These are phyloP conservation scores for Colletotrichum noveboracense DNA, from an alignment of 2,329 filamentous ascomycete species.

Conservation along the genomic window DNA sequence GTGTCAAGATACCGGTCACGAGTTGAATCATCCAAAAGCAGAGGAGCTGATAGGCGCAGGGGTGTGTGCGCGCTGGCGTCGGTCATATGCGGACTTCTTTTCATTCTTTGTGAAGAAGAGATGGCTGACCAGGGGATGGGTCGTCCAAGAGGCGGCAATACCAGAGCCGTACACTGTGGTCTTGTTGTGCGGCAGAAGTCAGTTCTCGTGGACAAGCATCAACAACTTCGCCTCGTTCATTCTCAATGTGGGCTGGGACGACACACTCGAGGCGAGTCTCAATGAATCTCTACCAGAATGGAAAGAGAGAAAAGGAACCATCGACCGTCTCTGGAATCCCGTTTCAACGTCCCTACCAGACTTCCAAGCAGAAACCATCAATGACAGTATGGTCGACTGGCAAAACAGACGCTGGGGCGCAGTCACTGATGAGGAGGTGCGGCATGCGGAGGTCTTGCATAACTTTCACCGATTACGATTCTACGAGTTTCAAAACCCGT, in stretches of 20 bases:
- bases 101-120: slow-evolving; percentile 18
- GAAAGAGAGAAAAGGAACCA: not conserved
- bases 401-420: slow-evolving; percentile 1
- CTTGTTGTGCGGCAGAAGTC: not conserved
- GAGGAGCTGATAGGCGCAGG: not conserved
- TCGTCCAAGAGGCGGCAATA: slow-evolving; percentile 24
- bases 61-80: not conserved
- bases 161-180: slow-evolving; percentile 5
- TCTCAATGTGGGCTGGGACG: not conserved
- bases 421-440: not conserved
- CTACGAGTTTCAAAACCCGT: not conserved
- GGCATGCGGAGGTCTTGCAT: not conserved
- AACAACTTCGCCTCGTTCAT: not conserved
- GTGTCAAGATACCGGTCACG: not conserved
- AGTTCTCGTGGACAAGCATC: not conserved
- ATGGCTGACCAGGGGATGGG: slow-evolving; percentile 26
- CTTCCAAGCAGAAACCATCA: not conserved
- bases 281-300: not conserved
- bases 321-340: not conserved
- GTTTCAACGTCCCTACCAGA: not conserved
- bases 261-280: not conserved
- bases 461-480: not conserved
- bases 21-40: not conserved
- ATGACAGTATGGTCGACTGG: not conserved
- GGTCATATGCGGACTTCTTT: not conserved